Base-by-base conservation (phyloP, 768 basidiomycete species). In the Psilocybe tampanensis region DNA sequence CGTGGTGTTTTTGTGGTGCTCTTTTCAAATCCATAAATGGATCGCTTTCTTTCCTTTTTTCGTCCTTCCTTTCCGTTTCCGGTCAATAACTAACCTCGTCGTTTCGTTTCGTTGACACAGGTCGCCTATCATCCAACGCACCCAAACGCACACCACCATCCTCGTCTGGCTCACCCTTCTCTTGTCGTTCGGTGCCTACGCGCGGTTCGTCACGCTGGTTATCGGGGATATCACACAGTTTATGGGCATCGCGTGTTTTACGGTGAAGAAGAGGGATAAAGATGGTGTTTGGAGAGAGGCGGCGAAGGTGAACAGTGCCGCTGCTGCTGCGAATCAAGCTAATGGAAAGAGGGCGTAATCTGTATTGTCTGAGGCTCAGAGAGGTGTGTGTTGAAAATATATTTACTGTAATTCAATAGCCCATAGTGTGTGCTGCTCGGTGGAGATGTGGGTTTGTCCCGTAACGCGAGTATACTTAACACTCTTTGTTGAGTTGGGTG, bases 211-310 rank as follows among this genome's bases (percentile, higher is more conserved):
- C 64, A 79, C 83, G 24, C 76, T 89, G n/a, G 93, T 95, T 54
- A 94, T 95, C 64, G 73, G 72, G 58, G 90, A 95, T 62, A 93
- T 98, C 72, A 96, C 94, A 55, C 84, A 94, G 58, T 89, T 89
- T 72, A 81, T 96, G 59, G 96, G 96, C 12, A 94, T 97, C 64
- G 96, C 94, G 1, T 98, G 94, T 75, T 94, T 97, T 67, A 94
- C 91, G 15, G 94, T 97, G 44, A 79, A 87, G 53, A 95, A 92
- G 76, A 91, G 86, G 80, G 92, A 94, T 61, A 74, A 74, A 34
- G 70, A 80, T 44, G 89, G 90, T 11, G 74, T 80, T 17, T 92
- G 90, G 90, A 62, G 62, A 11, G 55, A 64, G 21, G 68, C 63
- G 19, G 52, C 62, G 24, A 54, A 17, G 36, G 47, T 42, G 24